Evolutionary conservation across 169 alveolate genomes (phyloP).

Genomic region (Eimeria brunetti): DNA sequence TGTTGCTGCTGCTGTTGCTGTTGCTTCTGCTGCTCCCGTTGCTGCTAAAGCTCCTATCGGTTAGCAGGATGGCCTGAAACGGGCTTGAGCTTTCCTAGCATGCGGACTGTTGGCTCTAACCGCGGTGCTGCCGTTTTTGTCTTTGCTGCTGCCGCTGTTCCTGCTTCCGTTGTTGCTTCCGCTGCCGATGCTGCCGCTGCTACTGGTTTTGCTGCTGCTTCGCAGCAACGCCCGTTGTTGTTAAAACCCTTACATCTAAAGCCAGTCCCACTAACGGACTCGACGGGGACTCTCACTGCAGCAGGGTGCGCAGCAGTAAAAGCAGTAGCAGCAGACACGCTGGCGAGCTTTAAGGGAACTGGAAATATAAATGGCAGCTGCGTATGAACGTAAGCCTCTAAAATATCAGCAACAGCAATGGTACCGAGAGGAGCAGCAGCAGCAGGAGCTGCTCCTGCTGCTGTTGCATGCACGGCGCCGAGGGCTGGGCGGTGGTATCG

Average conservation of each 20-base stretch:
- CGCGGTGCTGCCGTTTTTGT: not conserved
- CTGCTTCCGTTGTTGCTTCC: not conserved
- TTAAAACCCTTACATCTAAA: no score
- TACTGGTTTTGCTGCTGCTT: not conserved
- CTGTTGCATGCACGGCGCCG: conserved; percentile 15
- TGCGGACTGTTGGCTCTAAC: no score
- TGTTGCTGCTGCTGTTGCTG: not conserved
- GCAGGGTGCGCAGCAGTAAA: not conserved
- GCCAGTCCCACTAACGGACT: not conserved
- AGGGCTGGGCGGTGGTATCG: conserved; percentile 12
- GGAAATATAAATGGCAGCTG: not conserved
- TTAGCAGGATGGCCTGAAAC: not conserved
- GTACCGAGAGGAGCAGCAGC: not conserved
- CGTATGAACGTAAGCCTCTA: not conserved
- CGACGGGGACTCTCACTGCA: not conserved
- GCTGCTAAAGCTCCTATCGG: not conserved
- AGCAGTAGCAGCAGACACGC: not conserved
- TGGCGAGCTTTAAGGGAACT: not conserved
- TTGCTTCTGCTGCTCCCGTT: not conserved
- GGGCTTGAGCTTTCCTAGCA: not conserved
- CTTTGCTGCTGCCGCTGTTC: not conserved
- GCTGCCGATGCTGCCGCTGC: not conserved
- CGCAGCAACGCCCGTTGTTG: not conserved
- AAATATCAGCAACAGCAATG: not conserved
- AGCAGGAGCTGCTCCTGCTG: not conserved